A percentile compares a stretch with the other conserved stretches of the same genome.
Evolutionary conservation across 208 protist species (phyloP).

Genomic region (Trypanosoma theileri): DNA sequence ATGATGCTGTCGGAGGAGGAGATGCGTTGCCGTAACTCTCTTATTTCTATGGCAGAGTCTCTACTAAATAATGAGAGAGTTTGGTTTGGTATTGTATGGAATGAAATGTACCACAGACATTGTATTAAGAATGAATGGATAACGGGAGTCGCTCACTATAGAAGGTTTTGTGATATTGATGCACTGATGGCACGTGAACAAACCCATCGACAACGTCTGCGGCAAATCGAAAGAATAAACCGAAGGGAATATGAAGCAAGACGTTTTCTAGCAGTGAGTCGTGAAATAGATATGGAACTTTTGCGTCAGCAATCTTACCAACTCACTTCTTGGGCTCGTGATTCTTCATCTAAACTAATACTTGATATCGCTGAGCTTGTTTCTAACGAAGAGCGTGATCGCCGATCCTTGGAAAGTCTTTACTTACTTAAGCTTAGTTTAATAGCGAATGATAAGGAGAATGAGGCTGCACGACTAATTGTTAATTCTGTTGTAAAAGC

Average conservation of each 20-base stretch:
- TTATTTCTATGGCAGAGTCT: conserved; percentile 3
- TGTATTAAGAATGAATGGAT: conserved; percentile 3
- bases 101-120: conserved; percentile 28
- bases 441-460: conserved; percentile 32
- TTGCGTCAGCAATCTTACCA: conserved; percentile 19
- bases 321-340: conserved; percentile 2
- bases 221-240: conserved; percentile 9
- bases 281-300: conserved; percentile 34
- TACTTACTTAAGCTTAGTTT: conserved; percentile 31
- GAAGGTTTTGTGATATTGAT: neutral
- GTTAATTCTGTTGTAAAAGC: conserved; percentile 28
- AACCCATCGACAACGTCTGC: conserved; percentile 1
- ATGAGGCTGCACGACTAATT: conserved; percentile 22
- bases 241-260: conserved; percentile 22
- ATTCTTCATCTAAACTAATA: neutral
- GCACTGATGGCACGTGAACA: neutral
- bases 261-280: conserved; percentile 20
- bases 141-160: neutral
- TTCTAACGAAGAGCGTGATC: conserved; percentile 27
- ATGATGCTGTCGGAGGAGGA: conserved; percentile 36
- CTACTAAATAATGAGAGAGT: conserved; percentile 1
- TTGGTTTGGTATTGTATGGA: neutral
- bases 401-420: conserved; percentile 23
- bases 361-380: conserved; percentile 15
- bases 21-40: conserved; percentile 16